Evolutionary conservation across 1,284 basidiomycete genomes (phyloP).

Genomic region (Cryptococcus sp.): DNA sequence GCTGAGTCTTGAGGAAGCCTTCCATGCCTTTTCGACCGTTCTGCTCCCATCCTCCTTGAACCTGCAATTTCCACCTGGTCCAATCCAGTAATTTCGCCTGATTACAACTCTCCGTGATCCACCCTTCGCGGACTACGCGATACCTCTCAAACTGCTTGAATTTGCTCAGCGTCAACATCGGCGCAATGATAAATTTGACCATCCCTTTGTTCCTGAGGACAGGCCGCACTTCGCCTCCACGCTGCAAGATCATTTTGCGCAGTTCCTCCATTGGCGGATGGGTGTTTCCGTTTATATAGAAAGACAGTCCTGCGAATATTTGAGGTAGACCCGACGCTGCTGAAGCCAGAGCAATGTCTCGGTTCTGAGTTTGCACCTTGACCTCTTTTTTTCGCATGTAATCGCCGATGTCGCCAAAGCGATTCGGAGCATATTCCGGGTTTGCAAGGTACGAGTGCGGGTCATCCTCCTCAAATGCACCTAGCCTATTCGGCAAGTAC

Average conservation of each 20-base stretch:
- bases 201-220: slow-evolving; percentile 39
- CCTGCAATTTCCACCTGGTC: slow-evolving; percentile 44
- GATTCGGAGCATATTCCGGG: slow-evolving; percentile 69
- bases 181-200: slow-evolving; percentile 74
- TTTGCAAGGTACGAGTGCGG: slow-evolving; percentile 41
- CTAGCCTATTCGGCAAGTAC: slow-evolving; percentile 36
- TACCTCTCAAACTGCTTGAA: slow-evolving; percentile 81
- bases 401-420: slow-evolving; percentile 79
- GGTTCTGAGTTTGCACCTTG: slow-evolving; percentile 85
- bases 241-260: slow-evolving; percentile 72
- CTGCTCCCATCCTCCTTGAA: slow-evolving; percentile 38
- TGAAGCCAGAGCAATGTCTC: slow-evolving; percentile 57
- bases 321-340: slow-evolving; percentile 48
- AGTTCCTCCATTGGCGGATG: slow-evolving; percentile 83
- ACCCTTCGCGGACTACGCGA: slow-evolving; percentile 84
- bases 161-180: slow-evolving; percentile 85
- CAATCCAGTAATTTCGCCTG: slow-evolving; percentile 61
- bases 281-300: slow-evolving; percentile 92
- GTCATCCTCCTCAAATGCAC: slow-evolving; percentile 21
- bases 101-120: slow-evolving; percentile 76
- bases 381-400: slow-evolving; percentile 88
- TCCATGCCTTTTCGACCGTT: slow-evolving; percentile 38
- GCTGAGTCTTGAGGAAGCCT: slow-evolving; percentile 31
- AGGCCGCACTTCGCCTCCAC: slow-evolving; percentile 81
- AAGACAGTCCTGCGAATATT: slow-evolving; percentile 71